Evolutionary conservation across 163 green algal genomes (phyloP), one percentile per base, ranked within the genome.

Genomic region (Scenedesmus sp.): DNA sequence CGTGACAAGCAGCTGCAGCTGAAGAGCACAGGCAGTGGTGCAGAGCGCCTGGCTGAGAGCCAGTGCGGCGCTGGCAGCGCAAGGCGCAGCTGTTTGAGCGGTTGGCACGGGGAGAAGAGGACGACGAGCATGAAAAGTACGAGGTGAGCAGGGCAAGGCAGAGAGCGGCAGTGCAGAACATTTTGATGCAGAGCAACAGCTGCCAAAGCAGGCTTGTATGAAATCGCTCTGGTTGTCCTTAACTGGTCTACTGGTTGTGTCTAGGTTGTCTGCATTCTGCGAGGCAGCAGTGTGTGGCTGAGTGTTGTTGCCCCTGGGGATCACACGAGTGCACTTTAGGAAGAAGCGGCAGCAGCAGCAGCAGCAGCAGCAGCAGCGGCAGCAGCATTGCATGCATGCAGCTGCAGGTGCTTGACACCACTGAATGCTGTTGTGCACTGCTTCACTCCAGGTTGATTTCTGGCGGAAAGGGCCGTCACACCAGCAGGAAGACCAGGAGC

Each of bases 81-180:
- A 96, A 96, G 59, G 93, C 93, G 5, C 83, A 84, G 20, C 86
- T 95, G 78, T 96, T 96, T 53, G 94, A 96, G 53, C 53, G 76
- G 20, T 46, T 89, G 37, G 83, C 83, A 33, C 33, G 49, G 30
- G 89, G 72, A 6, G 68, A 83, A 3, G 35, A 85, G 53, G 83
- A 90, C n/a, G 85, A 90, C 33, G 83, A 87, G 7, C 43, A 81
- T 33, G 88, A 89, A 44, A 76, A 84, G 44, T 92, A 92, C 44
- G 88, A 92, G 88, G 88, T 92, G 44, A n/a, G 65, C 2, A 56
- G 12, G n/a, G 84, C 40, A n/a, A 30, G 83, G 30, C 51, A 30
- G 61, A 7, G 20, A 44, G n/a, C 1, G 30, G 20, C 9, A 37
- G 26, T 61, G 43, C 81, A 61, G 42, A 4, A 84, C 12, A 37